Percentiles rank a stretch among this genome's conserved stretches.
These are phyloP conservation scores for Cystobasidium sp. DNA, from an alignment of 1,284 basidiomycete species.

Conservation along the genomic window DNA sequence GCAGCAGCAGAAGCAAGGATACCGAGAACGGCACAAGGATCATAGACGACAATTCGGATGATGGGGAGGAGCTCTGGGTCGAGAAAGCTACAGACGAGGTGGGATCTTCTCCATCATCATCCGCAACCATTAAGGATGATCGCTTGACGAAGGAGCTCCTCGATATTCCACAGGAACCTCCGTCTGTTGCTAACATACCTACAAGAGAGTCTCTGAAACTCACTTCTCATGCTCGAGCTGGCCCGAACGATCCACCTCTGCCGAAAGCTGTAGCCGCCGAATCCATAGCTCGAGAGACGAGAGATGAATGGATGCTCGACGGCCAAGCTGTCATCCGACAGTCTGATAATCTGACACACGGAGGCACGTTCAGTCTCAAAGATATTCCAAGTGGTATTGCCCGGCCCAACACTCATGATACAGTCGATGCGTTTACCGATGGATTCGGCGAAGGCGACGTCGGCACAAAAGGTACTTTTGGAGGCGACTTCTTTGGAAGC, in stretches of 20 bases:
- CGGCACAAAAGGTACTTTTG: conserved; percentile 56
- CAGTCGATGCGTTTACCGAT: conserved; percentile 63
- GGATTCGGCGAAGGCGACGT: conserved; percentile 68
- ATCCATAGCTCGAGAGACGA: conserved; percentile 18
- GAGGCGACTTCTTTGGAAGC: conserved; percentile 77
- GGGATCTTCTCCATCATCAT: neutral
- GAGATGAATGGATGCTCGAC: conserved; percentile 41
- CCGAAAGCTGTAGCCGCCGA: conserved; percentile 31
- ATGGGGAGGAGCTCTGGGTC: conserved; percentile 52
- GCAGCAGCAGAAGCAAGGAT: neutral
- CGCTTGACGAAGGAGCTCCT: neutral
- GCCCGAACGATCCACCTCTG: conserved; percentile 20
- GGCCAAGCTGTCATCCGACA: conserved; percentile 12
- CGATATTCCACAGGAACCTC: conserved; percentile 11
- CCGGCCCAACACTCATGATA: conserved; percentile 15
- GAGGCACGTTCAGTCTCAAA: conserved; percentile 48
- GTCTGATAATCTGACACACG: conserved; percentile 45
- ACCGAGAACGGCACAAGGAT: conserved; percentile 10
- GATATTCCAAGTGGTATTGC: conserved; percentile 31
- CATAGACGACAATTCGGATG: conserved; percentile 31
- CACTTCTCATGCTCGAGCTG: conserved; percentile 34
- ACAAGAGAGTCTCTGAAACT: conserved; percentile 34
- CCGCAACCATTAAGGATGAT: neutral
- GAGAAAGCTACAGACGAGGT: conserved; percentile 46
- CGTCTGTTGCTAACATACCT: conserved; percentile 33